phyloP scores from a whole-genome alignment of 495 filamentous ascomycete genomes.

The Cairneyella variabilis region DNA sequence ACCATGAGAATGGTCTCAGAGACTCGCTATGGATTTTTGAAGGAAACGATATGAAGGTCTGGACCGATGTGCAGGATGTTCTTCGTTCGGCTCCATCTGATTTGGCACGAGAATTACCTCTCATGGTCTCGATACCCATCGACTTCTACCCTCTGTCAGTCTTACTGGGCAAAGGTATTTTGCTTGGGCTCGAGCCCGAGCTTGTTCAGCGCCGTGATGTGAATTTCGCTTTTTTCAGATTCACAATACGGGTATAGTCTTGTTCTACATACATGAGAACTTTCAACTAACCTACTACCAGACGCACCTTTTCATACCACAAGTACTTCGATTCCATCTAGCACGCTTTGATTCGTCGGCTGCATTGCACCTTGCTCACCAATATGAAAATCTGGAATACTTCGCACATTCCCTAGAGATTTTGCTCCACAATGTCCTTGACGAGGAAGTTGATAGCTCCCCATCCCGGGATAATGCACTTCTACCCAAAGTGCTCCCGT shows the following conservation, averaged over 20 bases:
- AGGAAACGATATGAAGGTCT: conserved; percentile 74
- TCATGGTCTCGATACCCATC: conserved; percentile 58
- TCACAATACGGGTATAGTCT: conserved; percentile 67
- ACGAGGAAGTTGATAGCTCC: conserved; percentile 86
- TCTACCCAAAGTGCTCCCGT: conserved; percentile 80
- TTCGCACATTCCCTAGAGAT: conserved; percentile 92
- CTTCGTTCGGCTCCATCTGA: conserved; percentile 63
- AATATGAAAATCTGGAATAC: conserved; percentile 81
- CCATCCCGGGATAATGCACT: conserved; percentile 66
- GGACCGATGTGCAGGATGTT: conserved; percentile 89
- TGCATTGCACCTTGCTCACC: conserved; percentile 71
- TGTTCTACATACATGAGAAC: not conserved
- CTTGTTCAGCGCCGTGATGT: conserved; percentile 86
- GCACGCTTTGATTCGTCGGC: conserved; percentile 65
- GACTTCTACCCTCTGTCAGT: conserved; percentile 97
- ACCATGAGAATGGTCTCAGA: conserved; percentile 47
- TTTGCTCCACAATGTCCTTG: conserved; percentile 86
- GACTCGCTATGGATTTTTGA: conserved; percentile 97
- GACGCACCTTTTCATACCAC: conserved; percentile 88
- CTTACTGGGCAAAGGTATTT: conserved; percentile 76
- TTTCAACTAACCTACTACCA: conserved; percentile 30
- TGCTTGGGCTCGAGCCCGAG: conserved; percentile 88
- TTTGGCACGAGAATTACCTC: conserved; percentile 52
- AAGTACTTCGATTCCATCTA: conserved; percentile 75
- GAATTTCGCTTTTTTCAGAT: conserved; percentile 80